These are phyloP conservation scores for Xylaria palmicola DNA, from an alignment of 495 filamentous ascomycete species.

Conservation along the genomic window DNA sequence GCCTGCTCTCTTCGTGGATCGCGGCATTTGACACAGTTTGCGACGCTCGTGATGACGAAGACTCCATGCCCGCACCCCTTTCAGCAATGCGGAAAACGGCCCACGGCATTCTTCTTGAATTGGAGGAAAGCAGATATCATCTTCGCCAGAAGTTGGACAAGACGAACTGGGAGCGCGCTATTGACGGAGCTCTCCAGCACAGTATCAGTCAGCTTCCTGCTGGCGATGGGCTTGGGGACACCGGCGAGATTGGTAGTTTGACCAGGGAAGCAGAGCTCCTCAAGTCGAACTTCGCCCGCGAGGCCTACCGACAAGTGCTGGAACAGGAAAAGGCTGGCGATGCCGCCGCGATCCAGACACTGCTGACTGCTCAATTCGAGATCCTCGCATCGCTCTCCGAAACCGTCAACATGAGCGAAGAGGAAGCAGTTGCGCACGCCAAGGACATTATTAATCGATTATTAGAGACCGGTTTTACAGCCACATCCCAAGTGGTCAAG, in stretches of 20 bases:
- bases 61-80: constrained; percentile 62
- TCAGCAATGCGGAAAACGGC: constrained; percentile 81
- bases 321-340: constrained; percentile 84
- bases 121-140: constrained; percentile 85
- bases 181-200: constrained; percentile 85
- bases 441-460: constrained; percentile 77
- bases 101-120: constrained; percentile 79
- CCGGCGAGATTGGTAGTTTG: constrained; percentile 68
- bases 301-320: constrained; percentile 70
- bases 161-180: constrained; percentile 78
- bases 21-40: constrained; percentile 86
- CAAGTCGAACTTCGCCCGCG: constrained; percentile 78
- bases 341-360: constrained; percentile 70
- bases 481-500: constrained; percentile 80
- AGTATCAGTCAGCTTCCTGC: constrained; percentile 74
- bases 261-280: constrained; percentile 80
- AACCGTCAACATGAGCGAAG: constrained; percentile 75
- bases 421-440: constrained; percentile 77
- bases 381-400: constrained; percentile 77
- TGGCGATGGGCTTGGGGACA: constrained; percentile 67
- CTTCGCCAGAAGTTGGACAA: constrained; percentile 78
- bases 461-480: constrained; percentile 68
- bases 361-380: constrained; percentile 89
- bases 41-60: constrained; percentile 65
- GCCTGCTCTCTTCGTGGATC: constrained; percentile 84